A percentile compares a stretch with the other conserved stretches of the same genome.
Conservation (phyloP, 2,329 filamentous ascomycete species). For the Aspergillus hortae region DNA sequence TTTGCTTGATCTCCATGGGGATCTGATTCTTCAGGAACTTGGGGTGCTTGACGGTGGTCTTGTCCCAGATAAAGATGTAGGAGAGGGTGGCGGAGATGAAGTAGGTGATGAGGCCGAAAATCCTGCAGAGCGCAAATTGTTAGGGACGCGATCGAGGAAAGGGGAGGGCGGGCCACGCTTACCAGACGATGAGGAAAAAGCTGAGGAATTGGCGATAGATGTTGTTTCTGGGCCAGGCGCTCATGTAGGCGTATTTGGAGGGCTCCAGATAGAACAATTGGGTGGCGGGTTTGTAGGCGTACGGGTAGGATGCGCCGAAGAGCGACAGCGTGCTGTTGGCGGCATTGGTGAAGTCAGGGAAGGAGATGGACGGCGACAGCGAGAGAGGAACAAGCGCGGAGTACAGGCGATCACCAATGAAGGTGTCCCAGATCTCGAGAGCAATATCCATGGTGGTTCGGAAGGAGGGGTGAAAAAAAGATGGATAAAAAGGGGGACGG, state of each 20-base stretch:
- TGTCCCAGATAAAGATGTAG: conserved; percentile 88
- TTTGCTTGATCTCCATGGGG: conserved; percentile 76
- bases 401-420: conserved; percentile 75
- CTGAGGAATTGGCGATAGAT: conserved; percentile 69
- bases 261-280: conserved; percentile 67
- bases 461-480: not conserved
- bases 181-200: conserved; percentile 86
- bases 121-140: conserved; percentile 49
- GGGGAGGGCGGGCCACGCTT: conserved; percentile 9
- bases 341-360: conserved; percentile 50
- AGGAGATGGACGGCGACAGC: conserved; percentile 52
- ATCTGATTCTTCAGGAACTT: conserved; percentile 96
- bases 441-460: conserved; percentile 74
- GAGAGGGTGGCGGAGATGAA: conserved; percentile 79
- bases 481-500: not conserved
- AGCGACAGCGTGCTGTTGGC: conserved; percentile 55
- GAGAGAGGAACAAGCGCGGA: conserved; percentile 64
- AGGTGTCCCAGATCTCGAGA: conserved; percentile 79
- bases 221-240: conserved; percentile 73
- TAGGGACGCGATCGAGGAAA: not conserved
- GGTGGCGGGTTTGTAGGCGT: conserved; percentile 66
- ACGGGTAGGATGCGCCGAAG: conserved; percentile 47
- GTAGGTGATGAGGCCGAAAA: conserved; percentile 82
- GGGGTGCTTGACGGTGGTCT: conserved; percentile 80
- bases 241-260: conserved; percentile 72